These are phyloP conservation scores for Yamadazyma songkhlaensis DNA, from an alignment of 1,139 yeast genomes.

Conservation along the genomic window DNA sequence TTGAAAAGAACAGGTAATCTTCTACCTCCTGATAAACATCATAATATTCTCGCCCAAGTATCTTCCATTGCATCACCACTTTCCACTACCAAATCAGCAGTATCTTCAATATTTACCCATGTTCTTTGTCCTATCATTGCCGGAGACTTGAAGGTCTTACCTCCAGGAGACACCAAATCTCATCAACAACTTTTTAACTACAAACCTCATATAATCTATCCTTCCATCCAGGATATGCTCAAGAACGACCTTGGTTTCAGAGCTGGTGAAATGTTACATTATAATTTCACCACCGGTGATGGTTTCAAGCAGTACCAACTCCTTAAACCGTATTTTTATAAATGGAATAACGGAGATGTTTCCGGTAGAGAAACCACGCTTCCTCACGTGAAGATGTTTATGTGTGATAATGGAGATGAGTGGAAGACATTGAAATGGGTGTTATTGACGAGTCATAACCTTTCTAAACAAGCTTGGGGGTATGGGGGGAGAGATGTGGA, in stretches of 20 bases:
- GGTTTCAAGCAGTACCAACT: conserved; percentile 25
- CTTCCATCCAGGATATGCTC: conserved; percentile 50
- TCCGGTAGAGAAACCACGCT: conserved; percentile 35
- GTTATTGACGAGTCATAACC: conserved; percentile 62
- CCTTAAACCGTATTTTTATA: conserved; percentile 31
- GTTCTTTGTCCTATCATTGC: conserved; percentile 45
- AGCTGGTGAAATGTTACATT: conserved; percentile 58
- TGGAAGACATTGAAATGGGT: conserved; percentile 58
- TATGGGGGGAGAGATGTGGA: conserved; percentile 18
- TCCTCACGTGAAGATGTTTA: conserved; percentile 40
- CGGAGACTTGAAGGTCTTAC: conserved; percentile 17
- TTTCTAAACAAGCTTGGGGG: conserved; percentile 75
- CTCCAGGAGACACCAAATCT: conserved; percentile 27
- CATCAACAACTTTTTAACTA: conserved; percentile 30
- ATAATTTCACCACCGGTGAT: conserved; percentile 26
- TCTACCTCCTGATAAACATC: conserved; percentile 13
- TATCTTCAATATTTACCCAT: conserved; percentile 55
- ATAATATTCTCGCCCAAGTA: conserved; percentile 42
- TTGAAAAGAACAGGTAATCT: conserved; percentile 33
- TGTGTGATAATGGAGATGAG: conserved; percentile 46
- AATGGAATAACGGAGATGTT: conserved; percentile 24
- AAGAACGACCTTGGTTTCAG: conserved; percentile 41
- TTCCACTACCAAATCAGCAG: conserved; percentile 24
- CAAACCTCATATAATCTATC: conserved; percentile 50
- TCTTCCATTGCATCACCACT: conserved; percentile 62